Percentiles rank a stretch among this genome's conserved stretches.
phyloP scores from a whole-genome alignment of 345 rosid genomes.

The Rhizophora mangle region DNA sequence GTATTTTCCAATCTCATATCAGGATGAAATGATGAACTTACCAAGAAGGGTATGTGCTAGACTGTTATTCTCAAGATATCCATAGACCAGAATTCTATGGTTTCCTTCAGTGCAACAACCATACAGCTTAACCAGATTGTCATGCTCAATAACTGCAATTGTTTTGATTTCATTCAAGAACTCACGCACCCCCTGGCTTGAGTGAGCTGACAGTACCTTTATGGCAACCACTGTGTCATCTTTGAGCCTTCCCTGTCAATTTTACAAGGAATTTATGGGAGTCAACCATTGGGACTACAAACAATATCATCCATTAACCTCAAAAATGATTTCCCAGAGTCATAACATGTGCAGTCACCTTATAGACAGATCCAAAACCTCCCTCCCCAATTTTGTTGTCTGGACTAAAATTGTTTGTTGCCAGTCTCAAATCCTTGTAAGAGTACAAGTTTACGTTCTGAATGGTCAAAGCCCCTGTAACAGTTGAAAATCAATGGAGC shows the following conservation, averaged over 20 bases:
- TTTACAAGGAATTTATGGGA: constrained; percentile 2
- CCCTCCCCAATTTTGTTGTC: constrained; percentile 67
- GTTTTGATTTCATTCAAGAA: constrained; percentile 62
- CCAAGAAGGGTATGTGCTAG: constrained; percentile 67
- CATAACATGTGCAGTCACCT: constrained; percentile 40
- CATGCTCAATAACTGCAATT: constrained; percentile 55
- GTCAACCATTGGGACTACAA: background rate
- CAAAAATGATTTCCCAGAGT: background rate
- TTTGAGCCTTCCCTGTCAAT: constrained; percentile 48
- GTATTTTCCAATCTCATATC: constrained; percentile 10
- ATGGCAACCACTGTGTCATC: constrained; percentile 56
- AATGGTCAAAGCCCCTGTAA: constrained; percentile 49
- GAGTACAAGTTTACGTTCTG: constrained; percentile 36
- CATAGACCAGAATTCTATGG: constrained; percentile 65
- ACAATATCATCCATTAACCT: constrained; percentile 2
- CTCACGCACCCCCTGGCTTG: constrained; percentile 61
- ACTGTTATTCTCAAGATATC: constrained; percentile 69
- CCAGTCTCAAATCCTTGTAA: constrained; percentile 47
- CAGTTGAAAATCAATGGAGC: constrained; percentile 14
- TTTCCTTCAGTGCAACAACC: constrained; percentile 65
- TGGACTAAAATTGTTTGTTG: constrained; percentile 47
- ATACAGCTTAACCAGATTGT: constrained; percentile 53
- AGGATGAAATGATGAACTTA: constrained; percentile 11
- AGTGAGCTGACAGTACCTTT: constrained; percentile 57
- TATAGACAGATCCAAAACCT: constrained; percentile 70